Base-by-base conservation (phyloP, 23 red algal genomes). In the Cyanidiococcus yangmingshanensis region DNA sequence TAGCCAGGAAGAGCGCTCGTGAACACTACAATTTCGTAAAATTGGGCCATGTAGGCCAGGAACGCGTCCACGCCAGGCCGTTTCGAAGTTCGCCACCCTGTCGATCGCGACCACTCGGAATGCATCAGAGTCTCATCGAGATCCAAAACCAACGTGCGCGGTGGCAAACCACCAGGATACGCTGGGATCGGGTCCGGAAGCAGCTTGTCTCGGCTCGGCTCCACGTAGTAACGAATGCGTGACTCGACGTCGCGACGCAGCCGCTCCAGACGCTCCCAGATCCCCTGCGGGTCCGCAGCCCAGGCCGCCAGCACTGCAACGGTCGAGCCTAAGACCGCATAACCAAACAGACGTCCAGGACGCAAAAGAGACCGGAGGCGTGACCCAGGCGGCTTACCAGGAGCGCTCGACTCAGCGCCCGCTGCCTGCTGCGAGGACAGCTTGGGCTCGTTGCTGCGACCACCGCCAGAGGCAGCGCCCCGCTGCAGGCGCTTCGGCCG, bases 1-100 rank as follows among this genome's bases (percentile, higher is more conserved):
- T 90, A 96, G 32, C 77, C 59, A 59, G 80, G 41, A 37, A 89
- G 77, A 29, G 68, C 75, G 33, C 58, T 79, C 15, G 87, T 96
- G 68, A 89, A 96, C 1, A 96, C 76, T 25, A 96, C 87, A 0
- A 96, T 59, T 75, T 96, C 92, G 59, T 96, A 96, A 39, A 96
- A 88, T 21, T 68, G 68, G 18, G 92, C 84, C 76, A 96, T 81
- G 50, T 96, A 90, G 15, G 92, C 92, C 41, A 96, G 79, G 68
- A 96, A 96, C 38, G 92, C 92, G 57, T 96, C 92, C 17, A 87
- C 87, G 58, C 92, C 92, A 0, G 92, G 92, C 15, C 92, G 82
- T 79, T 90, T 90, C 38, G 92, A 85, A 30, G 86, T 83, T 63
- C 89, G 82, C 92, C 92, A 96, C 38, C 92, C 92, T 16, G 67